Evolutionary conservation across 257 asterid genomes (phyloP).

Genomic region (Cordia subcordata): DNA sequence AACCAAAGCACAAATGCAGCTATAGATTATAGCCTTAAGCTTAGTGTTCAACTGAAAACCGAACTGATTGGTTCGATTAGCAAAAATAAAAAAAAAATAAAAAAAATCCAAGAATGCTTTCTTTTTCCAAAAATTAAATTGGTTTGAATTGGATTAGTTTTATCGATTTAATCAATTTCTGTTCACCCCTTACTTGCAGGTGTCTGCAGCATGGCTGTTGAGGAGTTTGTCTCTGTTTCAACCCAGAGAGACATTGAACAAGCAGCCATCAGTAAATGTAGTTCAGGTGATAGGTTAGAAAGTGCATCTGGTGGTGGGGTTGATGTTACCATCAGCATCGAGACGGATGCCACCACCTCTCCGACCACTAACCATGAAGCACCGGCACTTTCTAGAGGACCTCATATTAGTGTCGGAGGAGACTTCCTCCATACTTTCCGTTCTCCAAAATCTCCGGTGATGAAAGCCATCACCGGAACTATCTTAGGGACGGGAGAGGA

Average conservation of each 20-base stretch:
- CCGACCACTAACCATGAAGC: background rate
- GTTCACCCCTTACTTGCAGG: no score
- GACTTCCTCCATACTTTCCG: constrained; percentile 6
- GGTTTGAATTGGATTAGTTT: no score
- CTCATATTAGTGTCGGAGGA: background rate
- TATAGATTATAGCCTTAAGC: no score
- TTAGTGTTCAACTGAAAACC: no score
- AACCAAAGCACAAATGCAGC: no score
- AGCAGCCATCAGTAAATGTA: background rate
- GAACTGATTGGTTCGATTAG: no score
- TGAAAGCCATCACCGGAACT: constrained; percentile 21
- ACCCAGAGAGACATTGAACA: constrained; percentile 53
- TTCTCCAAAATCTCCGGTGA: constrained; percentile 32
- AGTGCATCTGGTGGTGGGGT: constrained; percentile 5
- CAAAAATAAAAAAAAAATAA: no score
- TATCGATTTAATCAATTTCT: no score
- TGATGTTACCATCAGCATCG: constrained; percentile 3
- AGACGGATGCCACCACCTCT: background rate
- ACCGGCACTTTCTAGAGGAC: background rate
- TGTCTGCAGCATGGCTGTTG: constrained; percentile 69
- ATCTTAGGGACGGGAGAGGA: background rate
- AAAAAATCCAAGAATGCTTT: no score
- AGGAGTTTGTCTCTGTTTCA: constrained; percentile 60
- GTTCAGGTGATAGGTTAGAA: background rate
- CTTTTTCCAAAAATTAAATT: no score